Evolutionary conservation across 2,329 filamentous ascomycete genomes (phyloP), one percentile per base, ranked within the genome.

Genomic region (Penicillium sp.): DNA sequence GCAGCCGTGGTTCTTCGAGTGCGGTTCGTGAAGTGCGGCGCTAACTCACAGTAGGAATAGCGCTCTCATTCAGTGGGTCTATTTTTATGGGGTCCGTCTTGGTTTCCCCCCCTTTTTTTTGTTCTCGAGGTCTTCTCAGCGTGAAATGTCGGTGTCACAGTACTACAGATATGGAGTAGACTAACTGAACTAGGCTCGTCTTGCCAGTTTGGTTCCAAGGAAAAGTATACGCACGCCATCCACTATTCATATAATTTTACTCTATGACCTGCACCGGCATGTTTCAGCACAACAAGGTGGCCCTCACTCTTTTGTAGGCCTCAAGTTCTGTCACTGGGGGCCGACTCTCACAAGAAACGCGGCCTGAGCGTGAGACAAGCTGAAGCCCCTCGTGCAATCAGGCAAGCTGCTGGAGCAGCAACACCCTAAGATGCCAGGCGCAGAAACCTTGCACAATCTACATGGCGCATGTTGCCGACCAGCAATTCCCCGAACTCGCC

Each of bases 1-100:
- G 35, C 45, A 59, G 43, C 48, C 46, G 43, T 43, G 25, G 37
- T 58, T 58, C 52, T 33, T 46, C 22, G 37, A 54, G 52, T 51
- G 49, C 64, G 64, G 64, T 66, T 66, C 62, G 56, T 62, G 62
- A 64, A 45, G 55, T 59, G 40, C 62, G 59, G 37, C 55, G 35
- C 64, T 66, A 66, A 37, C 30, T 62, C 38, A 19, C 4, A 16
- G 3, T 1, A 30, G 60, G 64, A 2, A 55, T 61, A 58, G 64
- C 19, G 33, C 6, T 6, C 51, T 51, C 7, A 2, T 16, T 16
- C 30, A 51, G 60, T 59, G 60, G 60, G 48, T 26, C 60, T 28
- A 40, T 35, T 38, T 53, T 53, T 53, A 53, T 52, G 64, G 57
- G 33, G 25, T 38, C 40, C 13, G 11, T 37, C 48, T 22, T 53